Evolutionary conservation across 306 rosid genomes (phyloP).

Genomic region (Quercus aquifolioides): DNA sequence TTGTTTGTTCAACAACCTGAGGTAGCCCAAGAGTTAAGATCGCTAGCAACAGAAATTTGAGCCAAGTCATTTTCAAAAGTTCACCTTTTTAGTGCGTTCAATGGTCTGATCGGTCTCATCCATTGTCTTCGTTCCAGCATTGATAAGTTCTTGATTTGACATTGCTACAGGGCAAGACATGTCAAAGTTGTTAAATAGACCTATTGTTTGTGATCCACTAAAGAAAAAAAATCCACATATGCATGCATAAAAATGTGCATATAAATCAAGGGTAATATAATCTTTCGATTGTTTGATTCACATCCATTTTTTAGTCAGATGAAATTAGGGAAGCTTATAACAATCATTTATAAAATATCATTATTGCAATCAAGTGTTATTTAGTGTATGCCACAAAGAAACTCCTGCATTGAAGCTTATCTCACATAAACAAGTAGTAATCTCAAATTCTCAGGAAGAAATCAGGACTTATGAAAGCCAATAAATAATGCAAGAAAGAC

Average conservation of each 20-base stretch:
- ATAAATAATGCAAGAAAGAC: too few species aligned
- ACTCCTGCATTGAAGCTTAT: neutral
- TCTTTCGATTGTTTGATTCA: neutral
- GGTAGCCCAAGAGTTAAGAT: conserved; percentile 8
- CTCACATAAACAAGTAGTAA: neutral
- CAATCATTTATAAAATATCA: neutral
- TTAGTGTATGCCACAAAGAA: neutral
- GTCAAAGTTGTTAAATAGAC: conserved; percentile 20
- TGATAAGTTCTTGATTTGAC: conserved; percentile 93
- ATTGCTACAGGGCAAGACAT: conserved; percentile 56
- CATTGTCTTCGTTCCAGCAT: conserved; percentile 81
- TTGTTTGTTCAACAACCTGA: conserved; percentile 87
- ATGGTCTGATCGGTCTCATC: conserved; percentile 97
- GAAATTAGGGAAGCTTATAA: neutral
- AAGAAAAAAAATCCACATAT: conserved; percentile 3
- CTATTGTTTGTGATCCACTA: neutral
- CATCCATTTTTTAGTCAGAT: neutral
- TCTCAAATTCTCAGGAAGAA: neutral
- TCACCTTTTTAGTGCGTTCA: conserved; percentile 83
- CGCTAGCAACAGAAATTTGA: conserved; percentile 10
- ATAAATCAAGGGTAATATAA: neutral
- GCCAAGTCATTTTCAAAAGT: conserved; percentile 6
- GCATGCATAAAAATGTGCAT: neutral
- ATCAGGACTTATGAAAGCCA: neutral
- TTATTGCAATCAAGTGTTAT: neutral